Conservation (phyloP, 148 eudicot genomes). For the Cornus florida region DNA sequence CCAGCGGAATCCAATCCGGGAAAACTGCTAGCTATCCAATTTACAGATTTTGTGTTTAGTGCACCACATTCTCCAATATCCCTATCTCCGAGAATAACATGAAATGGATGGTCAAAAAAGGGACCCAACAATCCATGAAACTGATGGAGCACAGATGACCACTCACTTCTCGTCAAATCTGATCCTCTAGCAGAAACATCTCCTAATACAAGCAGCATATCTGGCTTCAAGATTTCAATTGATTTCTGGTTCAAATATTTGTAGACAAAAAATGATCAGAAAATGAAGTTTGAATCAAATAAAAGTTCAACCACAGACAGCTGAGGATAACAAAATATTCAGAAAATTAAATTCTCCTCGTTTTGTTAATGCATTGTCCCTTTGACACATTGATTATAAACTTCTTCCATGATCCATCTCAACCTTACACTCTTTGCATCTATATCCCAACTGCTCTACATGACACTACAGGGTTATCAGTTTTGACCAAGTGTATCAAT, state of each 20-base stretch:
- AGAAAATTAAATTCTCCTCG: background rate
- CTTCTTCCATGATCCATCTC: background rate
- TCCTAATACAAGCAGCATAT: constrained; percentile 42
- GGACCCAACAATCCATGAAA: constrained; percentile 34
- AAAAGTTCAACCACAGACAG: background rate
- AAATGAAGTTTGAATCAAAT: constrained; percentile 5
- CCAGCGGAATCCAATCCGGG: constrained; percentile 37
- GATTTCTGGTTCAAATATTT: constrained; percentile 39
- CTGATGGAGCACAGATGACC: constrained; percentile 35
- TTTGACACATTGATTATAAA: background rate
- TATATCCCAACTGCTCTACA: background rate
- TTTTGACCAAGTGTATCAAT: background rate
- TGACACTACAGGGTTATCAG: background rate
- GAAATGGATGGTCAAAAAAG: constrained; percentile 32
- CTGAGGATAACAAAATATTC: background rate
- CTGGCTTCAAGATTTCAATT: constrained; percentile 40
- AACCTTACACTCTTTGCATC: background rate
- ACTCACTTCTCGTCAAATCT: constrained; percentile 23
- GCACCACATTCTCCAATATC: constrained; percentile 35
- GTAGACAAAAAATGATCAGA: constrained; percentile 3
- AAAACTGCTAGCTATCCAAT: constrained; percentile 29
- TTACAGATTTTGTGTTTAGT: constrained; percentile 25
- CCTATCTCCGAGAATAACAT: constrained; percentile 36
- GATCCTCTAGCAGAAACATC: constrained; percentile 37
- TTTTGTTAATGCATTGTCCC: background rate